Evolutionary conservation across 169 alveolate genomes (phyloP).

Genomic region (Cryptosporidium parvum): DNA sequence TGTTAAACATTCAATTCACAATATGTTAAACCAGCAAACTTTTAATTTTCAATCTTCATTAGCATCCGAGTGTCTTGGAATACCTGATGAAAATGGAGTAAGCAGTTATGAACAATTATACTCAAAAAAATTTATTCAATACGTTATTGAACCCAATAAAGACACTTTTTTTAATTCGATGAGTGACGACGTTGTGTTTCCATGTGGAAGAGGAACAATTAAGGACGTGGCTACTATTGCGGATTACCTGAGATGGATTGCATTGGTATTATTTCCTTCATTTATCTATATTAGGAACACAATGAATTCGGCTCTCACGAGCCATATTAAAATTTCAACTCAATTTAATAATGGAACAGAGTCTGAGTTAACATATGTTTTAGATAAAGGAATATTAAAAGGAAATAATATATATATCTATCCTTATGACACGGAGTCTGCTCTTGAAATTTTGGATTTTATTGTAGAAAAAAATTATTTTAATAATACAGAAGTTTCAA

Average conservation of each 20-base stretch:
- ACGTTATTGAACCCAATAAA: slow-evolving; percentile 8
- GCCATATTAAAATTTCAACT: slow-evolving; percentile 1
- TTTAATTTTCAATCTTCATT: slow-evolving; percentile 33
- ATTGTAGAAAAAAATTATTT: slow-evolving; percentile 25
- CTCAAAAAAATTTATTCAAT: slow-evolving; percentile 17
- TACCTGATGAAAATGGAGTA: slow-evolving; percentile 39
- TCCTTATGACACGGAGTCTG: slow-evolving; percentile 46
- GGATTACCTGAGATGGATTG: slow-evolving; percentile 68
- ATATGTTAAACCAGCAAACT: slow-evolving; percentile 26
- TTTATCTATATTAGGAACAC: slow-evolving; percentile 10
- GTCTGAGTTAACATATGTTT: background rate
- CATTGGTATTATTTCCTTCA: slow-evolving; percentile 49
- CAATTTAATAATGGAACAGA: slow-evolving; percentile 16
- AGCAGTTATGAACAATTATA: slow-evolving; percentile 17
- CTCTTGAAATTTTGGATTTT: slow-evolving; percentile 18
- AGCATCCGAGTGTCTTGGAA: slow-evolving; percentile 38
- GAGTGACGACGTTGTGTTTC: slow-evolving; percentile 6
- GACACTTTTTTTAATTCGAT: background rate
- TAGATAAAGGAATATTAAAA: background rate
- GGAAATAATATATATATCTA: slow-evolving; percentile 37
- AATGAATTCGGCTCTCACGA: slow-evolving; percentile 26
- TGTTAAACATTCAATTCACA: slow-evolving; percentile 32
- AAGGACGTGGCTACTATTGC: slow-evolving; percentile 38
- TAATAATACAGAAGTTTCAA: slow-evolving; percentile 15
- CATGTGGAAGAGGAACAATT: slow-evolving; percentile 70